Evolutionary conservation across 1,139 yeast genomes (phyloP).

Genomic region (Yamadazyma atmosphaerica): DNA sequence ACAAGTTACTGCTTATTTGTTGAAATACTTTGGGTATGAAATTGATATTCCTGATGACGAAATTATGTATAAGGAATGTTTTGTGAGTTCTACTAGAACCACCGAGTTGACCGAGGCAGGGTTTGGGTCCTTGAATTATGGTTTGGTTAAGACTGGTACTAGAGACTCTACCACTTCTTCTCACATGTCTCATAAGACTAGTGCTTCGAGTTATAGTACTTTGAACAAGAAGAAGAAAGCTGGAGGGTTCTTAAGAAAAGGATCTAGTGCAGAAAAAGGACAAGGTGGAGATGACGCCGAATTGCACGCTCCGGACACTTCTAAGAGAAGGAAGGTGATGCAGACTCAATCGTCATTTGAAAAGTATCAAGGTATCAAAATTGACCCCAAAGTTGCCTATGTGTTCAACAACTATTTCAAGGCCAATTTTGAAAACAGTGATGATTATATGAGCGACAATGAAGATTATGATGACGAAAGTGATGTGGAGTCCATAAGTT

Average conservation of each 20-base stretch:
- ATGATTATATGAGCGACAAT: constrained; percentile 23
- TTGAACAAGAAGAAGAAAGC: constrained; percentile 19
- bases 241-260: constrained; percentile 19
- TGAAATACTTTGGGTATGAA: constrained; percentile 41
- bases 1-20: constrained; percentile 42
- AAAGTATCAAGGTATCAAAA: constrained; percentile 25
- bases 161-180: constrained; percentile 30
- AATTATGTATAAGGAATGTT: constrained; percentile 32
- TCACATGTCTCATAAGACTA: constrained; percentile 25
- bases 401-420: constrained; percentile 27
- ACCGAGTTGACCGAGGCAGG: constrained; percentile 21
- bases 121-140: constrained; percentile 16
- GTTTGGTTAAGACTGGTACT: constrained; percentile 28
- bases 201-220: constrained; percentile 17
- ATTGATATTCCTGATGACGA: constrained; percentile 33
- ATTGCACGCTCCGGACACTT: constrained; percentile 19
- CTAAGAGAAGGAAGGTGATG: constrained; percentile 31
- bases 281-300: constrained; percentile 14
- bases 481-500: constrained; percentile 28
- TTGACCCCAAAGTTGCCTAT: constrained; percentile 24
- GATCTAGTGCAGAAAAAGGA: constrained; percentile 10
- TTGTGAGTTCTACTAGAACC: constrained; percentile 31
- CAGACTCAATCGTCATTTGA: constrained; percentile 32
- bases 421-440: constrained; percentile 23
- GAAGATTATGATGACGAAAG: constrained; percentile 19